Base-by-base conservation (phyloP, 2,329 filamentous ascomycete species). In the Claviceps sp. region DNA sequence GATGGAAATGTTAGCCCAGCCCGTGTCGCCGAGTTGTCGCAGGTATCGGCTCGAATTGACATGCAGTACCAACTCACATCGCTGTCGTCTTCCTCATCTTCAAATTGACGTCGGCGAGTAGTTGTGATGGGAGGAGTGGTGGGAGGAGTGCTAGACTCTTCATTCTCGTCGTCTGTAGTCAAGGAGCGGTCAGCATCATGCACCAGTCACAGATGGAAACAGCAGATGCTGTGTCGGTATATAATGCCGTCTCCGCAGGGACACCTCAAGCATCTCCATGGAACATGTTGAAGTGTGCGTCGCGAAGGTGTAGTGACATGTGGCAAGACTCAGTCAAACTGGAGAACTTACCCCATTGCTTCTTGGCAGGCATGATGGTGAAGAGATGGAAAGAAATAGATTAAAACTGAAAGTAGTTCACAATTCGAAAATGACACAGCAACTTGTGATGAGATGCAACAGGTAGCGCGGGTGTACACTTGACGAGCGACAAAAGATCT, bases 71-170 rank as follows among this genome's bases (percentile, higher is more conserved):
- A n/a, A 66, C 76, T 63, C 78, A 91, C 90, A 70, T 94, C 88
- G 60, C 75, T 76, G 59, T 86, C 83, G 38, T 90, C 85, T 69
- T 95, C 90, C 67, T 97, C 91, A 61, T 97, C 91, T 61, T 93
- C 89, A 64, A 95, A 95, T 73, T 93, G 70, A 56, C 66, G 70
- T 56, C 75, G 72, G 57, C 74, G 72, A 50, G 64, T 61, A 53
- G 65, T 63, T 41, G 62, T 66, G 47, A 66, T 60, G 2, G 68
- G 65, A 37, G 73, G 66, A 14, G 73, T 70, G 30, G 63, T 61
- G 48, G 64, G 60, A 45, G 63, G 56, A 51, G 62, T 63, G 58
- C 64, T 65, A 58, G 64, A 64, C 39, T 69, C 68, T 52, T 64
- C 66, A 48, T 70, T 64, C 58, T 70, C 68, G 26, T 71, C 70